phyloP scores from a whole-genome alignment of 768 basidiomycete species.

The Gloeopeniophorella convolvens region DNA sequence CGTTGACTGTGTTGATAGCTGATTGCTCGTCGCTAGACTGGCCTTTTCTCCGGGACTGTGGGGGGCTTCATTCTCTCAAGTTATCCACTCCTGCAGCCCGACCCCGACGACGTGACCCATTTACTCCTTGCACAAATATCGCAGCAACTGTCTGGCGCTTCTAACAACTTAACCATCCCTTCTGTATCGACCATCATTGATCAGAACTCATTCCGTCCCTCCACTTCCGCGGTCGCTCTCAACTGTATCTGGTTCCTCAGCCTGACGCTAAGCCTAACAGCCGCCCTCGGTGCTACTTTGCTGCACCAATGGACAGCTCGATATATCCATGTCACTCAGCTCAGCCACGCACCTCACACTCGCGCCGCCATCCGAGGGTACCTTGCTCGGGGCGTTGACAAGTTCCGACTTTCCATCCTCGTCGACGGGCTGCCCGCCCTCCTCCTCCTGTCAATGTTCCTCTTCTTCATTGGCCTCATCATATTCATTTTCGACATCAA shows the following conservation, averaged over 20 bases:
- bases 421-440: background rate
- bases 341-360: background rate
- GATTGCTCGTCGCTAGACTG: no score
- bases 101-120: conserved; percentile 1
- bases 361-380: background rate
- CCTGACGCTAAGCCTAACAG: no score
- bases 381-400: background rate
- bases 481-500: conserved; percentile 1
- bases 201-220: background rate
- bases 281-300: no score
- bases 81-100: background rate
- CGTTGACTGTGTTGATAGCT: no score
- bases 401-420: background rate
- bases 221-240: no score
- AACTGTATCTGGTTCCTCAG: no score
- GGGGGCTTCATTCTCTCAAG: background rate
- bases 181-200: no score
- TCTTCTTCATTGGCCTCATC: conserved; percentile 8
- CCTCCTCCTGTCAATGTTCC: conserved; percentile 3
- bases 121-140: conserved; percentile 10
- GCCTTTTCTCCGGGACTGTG: conserved; percentile 8
- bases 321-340: conserved; percentile 1
- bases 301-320: conserved; percentile 8
- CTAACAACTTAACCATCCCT: no score
- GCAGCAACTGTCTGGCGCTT: conserved; percentile 7